Evolutionary conservation across 345 rosid genomes (phyloP), one percentile per base, ranked within the genome.

Genomic region (Populus alba): DNA sequence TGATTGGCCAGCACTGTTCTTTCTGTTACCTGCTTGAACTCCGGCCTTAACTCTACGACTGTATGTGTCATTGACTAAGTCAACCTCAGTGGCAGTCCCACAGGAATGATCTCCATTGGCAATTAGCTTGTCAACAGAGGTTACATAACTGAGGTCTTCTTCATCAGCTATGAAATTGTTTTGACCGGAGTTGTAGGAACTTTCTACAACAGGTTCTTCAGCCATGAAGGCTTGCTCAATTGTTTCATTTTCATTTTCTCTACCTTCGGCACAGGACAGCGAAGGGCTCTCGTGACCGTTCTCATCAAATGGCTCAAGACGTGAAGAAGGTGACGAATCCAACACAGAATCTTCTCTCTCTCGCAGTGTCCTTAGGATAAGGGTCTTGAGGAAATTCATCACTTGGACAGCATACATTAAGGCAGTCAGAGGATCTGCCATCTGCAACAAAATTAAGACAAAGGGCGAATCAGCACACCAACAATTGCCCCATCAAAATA

Each of bases 161-260:
- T 55, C 85, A 66, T 81, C 82, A 45, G 77, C 61, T 63, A 75
- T 70, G 83, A 81, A 85, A 70, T 72, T 78, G 72, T 57, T 74
- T 66, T 82, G 83, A 63, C 77, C 68, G 47, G 75, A 81, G 75
- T 68, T 55, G 29, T 76, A 17, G 20, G 68, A 72, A 68, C 75
- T 74, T 82, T 88, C 92, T 1, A 22, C 23, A 35, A 8, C 68
- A 29, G 89, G 89, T 83, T 85, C 89, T 81, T 83, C 87, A 68
- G 75, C 82, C 57, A 78, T 20, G 67, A 82, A 85, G 27, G 66
- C 68, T 77, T 51, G 79, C 77, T 83, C 91, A 37, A 33, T 77
- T 65, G 86, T 90, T 70, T 90, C 89, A 73, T 75, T 70, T 74
- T 80, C 85, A 53, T 81, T 66, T 43, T 75, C 80, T 71, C 78